Evolutionary conservation across 495 filamentous ascomycete species (phyloP).

Genomic region (Tetracladium setigerum): DNA sequence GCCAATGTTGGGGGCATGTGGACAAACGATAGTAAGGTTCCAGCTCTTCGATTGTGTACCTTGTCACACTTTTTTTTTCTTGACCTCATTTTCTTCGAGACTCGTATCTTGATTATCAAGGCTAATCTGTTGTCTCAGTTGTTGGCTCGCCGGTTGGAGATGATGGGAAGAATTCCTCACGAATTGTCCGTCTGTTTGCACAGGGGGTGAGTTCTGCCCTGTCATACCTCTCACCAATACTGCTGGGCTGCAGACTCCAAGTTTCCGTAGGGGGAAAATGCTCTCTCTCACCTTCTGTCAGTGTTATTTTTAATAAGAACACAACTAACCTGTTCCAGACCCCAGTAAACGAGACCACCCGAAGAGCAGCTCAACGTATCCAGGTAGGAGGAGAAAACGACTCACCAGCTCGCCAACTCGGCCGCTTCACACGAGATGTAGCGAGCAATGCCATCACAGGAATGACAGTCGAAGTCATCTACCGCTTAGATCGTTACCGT

Average conservation of each 20-base stretch:
- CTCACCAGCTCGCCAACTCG: conserved; percentile 43
- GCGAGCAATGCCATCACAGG: conserved; percentile 34
- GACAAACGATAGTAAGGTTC: conserved; percentile 31
- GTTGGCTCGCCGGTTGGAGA: conserved; percentile 25
- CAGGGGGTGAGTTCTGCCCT: conserved; percentile 22
- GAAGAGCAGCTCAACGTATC: conserved; percentile 24
- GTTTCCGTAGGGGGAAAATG: no score
- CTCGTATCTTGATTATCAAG: no score
- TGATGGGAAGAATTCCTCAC: conserved; percentile 31
- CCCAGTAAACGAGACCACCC: conserved; percentile 25
- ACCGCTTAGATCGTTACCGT: conserved; percentile 41
- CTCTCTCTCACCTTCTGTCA: no score
- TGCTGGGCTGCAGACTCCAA: no score
- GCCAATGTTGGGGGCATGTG: conserved; percentile 43
- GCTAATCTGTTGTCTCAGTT: background rate
- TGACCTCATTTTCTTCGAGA: conserved; percentile 24
- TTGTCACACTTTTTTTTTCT: no score
- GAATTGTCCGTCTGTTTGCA: conserved; percentile 43
- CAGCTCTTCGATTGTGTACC: conserved; percentile 24
- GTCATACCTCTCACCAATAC: conserved; percentile 22
- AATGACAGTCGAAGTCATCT: conserved; percentile 38
- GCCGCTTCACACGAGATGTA: conserved; percentile 45
- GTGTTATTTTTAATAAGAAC: no score
- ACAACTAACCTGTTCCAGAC: background rate
- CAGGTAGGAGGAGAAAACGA: conserved; percentile 46